A percentile compares a stretch with the other conserved stretches of the same genome.
phyloP scores from a whole-genome alignment of 768 basidiomycete genomes.

The Calocybe gangraenosa region DNA sequence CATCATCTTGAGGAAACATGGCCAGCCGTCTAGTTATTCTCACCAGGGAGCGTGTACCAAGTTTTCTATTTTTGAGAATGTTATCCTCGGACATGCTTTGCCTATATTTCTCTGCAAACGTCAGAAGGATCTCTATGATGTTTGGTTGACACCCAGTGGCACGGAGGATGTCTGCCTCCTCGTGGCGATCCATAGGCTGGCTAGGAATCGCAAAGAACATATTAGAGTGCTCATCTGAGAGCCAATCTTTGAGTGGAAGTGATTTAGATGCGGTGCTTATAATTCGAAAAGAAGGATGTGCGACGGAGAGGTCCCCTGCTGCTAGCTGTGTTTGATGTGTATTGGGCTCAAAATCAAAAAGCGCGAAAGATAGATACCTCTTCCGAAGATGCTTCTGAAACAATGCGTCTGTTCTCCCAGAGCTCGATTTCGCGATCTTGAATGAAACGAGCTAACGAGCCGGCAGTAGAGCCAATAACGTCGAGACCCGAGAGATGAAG shows the following conservation, averaged over 20 bases:
- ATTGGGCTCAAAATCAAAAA: too few relatives aligned
- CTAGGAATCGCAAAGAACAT: conserved; percentile 65
- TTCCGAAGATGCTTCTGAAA: conserved; percentile 39
- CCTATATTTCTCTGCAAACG: conserved; percentile 57
- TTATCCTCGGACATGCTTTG: conserved; percentile 50
- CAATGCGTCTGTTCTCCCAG: conserved; percentile 61
- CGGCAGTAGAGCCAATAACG: conserved; percentile 62
- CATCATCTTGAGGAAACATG: conserved; percentile 37
- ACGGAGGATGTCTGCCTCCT: conserved; percentile 46
- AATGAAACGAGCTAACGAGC: conserved; percentile 52
- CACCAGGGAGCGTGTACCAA: conserved; percentile 58
- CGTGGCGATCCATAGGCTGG: conserved; percentile 52
- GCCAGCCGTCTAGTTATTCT: conserved; percentile 50
- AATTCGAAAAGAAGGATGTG: conserved; percentile 57
- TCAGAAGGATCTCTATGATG: conserved; percentile 36
- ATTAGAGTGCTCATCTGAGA: conserved; percentile 61
- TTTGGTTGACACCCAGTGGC: conserved; percentile 44
- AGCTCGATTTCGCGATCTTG: conserved; percentile 64
- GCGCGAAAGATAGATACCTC: conserved; percentile 30
- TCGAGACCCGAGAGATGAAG: conserved; percentile 60
- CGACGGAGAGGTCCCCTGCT: conserved; percentile 40
- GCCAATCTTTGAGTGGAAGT: conserved; percentile 63
- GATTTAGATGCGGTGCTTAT: conserved; percentile 63
- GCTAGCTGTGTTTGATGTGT: conserved; percentile 17
- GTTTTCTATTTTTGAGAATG: conserved; percentile 56